These are phyloP conservation scores for Vitis cinerea DNA, from an alignment of 164 flowering plant species.

Conservation along the genomic window DNA sequence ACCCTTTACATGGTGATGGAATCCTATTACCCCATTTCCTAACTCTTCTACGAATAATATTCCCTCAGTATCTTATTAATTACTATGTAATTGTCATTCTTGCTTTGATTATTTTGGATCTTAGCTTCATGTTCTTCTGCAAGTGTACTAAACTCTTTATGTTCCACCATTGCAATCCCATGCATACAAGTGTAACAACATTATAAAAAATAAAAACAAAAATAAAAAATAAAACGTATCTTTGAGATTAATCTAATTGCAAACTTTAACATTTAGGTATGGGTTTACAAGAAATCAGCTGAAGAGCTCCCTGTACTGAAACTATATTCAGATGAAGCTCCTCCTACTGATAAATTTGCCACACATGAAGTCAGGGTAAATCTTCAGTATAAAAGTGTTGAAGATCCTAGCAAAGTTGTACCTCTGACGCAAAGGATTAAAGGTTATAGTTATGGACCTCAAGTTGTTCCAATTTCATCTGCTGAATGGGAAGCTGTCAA, in stretches of 20 bases:
- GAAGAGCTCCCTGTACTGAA: conserved; percentile 83
- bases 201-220: background rate
- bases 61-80: too few species aligned
- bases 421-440: conserved; percentile 96
- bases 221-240: background rate
- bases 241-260: too few species aligned
- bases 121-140: background rate
- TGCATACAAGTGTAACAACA: background rate
- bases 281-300: conserved; percentile 95
- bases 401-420: conserved; percentile 59
- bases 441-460: conserved; percentile 94
- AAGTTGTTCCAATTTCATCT: conserved; percentile 89
- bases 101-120: background rate
- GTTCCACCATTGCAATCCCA: conserved; percentile 1
- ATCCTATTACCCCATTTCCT: background rate
- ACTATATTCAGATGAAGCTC: conserved; percentile 91
- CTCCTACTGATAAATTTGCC: conserved; percentile 75
- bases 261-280: conserved; percentile 43
- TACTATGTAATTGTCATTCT: too few species aligned
- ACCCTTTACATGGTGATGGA: background rate
- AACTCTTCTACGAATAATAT: too few species aligned
- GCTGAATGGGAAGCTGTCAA: conserved; percentile 84
- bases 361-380: conserved; percentile 91
- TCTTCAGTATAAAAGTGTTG: conserved; percentile 70
- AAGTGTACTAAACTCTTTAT: conserved; percentile 4